phyloP scores from a whole-genome alignment of 352 stramenopile genomes.

The Phytopythium boreale region DNA sequence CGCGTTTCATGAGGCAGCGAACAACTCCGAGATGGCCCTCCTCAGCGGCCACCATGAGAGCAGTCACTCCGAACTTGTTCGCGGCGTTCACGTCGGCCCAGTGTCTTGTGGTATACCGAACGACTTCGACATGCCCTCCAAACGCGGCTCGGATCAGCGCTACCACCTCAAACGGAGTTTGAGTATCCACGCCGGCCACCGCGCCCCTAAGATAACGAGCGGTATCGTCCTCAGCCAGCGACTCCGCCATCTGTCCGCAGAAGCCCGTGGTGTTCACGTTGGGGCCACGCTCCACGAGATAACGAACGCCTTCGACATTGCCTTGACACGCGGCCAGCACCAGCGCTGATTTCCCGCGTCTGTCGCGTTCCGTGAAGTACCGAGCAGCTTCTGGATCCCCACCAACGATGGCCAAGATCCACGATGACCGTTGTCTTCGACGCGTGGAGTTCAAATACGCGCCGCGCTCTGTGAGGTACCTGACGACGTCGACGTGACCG shows the following conservation, averaged over 20 bases:
- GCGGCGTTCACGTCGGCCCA: background rate
- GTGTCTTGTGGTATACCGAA: too few species aligned
- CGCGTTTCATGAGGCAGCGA: background rate
- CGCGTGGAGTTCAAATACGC: background rate
- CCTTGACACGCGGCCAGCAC: too few species aligned
- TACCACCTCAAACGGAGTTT: too few species aligned
- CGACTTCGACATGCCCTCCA: too few species aligned
- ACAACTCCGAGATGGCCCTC: background rate
- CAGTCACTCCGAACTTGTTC: background rate
- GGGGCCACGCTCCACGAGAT: background rate
- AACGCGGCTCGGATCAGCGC: too few species aligned
- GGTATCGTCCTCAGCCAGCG: background rate
- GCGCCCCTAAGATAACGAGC: too few species aligned
- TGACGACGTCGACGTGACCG: background rate
- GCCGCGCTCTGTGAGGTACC: background rate
- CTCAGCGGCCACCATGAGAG: background rate
- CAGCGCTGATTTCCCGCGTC: too few species aligned
- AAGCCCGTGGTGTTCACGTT: background rate
- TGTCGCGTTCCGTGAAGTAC: too few species aligned
- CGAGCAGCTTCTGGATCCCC: too few species aligned
- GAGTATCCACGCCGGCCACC: background rate
- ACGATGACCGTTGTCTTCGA: background rate
- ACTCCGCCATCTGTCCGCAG: background rate
- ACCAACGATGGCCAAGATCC: background rate
- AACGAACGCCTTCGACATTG: too few species aligned